These are phyloP conservation scores for Penicillium palitans DNA, from an alignment of 2,329 filamentous ascomycete genomes.

Conservation along the genomic window DNA sequence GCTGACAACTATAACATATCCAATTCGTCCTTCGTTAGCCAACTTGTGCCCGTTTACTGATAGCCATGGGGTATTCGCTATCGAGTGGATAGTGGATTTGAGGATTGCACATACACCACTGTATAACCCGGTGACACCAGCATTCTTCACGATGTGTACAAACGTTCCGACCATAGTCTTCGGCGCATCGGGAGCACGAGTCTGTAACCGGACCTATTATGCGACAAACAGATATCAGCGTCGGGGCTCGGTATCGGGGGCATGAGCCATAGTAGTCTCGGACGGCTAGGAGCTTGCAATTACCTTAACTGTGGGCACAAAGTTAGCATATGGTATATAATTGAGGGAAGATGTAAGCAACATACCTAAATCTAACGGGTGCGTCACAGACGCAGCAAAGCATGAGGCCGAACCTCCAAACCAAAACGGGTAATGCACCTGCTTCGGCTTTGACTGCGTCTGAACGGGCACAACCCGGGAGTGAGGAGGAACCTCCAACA, in stretches of 20 bases:
- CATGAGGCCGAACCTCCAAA: slow-evolving; percentile 94
- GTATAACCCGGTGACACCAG: slow-evolving; percentile 82
- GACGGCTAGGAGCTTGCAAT: slow-evolving; percentile 7
- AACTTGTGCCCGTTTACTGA: not conserved
- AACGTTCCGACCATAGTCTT: slow-evolving; percentile 85
- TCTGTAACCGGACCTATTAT: slow-evolving; percentile 78
- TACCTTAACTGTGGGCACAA: slow-evolving; percentile 56
- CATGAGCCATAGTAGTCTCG: slow-evolving; percentile 5
- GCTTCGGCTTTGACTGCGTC: slow-evolving; percentile 30
- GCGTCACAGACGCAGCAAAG: slow-evolving; percentile 86
- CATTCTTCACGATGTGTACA: slow-evolving; percentile 71
- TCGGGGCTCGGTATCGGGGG: slow-evolving; percentile 4
- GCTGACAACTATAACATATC: slow-evolving; percentile 66
- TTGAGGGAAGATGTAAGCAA: slow-evolving; percentile 27
- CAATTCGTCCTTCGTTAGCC: slow-evolving; percentile 8
- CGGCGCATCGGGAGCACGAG: slow-evolving; percentile 71
- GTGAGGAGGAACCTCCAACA: slow-evolving; percentile 29
- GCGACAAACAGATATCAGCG: slow-evolving; percentile 19
- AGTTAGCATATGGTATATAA: slow-evolving; percentile 23
- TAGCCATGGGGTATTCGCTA: not conserved
- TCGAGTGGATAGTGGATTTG: not conserved
- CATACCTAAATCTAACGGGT: slow-evolving; percentile 88
- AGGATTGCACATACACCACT: slow-evolving; percentile 60
- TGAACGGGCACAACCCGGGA: slow-evolving; percentile 20
- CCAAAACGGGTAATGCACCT: slow-evolving; percentile 77